These are phyloP conservation scores for Mycena epipterygia DNA, from an alignment of 768 basidiomycete species.

Conservation along the genomic window DNA sequence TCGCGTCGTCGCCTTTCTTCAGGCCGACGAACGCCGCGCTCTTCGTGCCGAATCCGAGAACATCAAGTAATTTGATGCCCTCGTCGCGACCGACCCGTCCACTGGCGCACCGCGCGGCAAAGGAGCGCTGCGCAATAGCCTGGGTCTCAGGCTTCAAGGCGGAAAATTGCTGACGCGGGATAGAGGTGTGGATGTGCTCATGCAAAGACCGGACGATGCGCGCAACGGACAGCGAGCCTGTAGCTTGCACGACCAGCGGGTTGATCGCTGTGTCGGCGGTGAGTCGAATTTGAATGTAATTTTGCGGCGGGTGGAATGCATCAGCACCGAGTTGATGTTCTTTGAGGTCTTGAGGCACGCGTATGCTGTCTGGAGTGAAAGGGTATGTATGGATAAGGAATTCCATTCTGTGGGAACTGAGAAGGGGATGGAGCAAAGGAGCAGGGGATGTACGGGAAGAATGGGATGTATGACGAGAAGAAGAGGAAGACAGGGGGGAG, in stretches of 20 bases:
- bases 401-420: conserved; percentile 3
- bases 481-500: conserved; percentile 2
- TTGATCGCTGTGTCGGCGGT: conserved; percentile 1
- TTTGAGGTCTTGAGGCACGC: conserved; percentile 34
- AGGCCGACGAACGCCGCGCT: conserved; percentile 21
- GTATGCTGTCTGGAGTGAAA: conserved; percentile 20
- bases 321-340: not conserved
- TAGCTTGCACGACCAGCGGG: conserved; percentile 12
- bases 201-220: conserved; percentile 17
- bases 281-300: conserved; percentile 24
- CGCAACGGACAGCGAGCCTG: conserved; percentile 12
- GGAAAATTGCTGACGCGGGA: not conserved
- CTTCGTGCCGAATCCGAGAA: conserved; percentile 18
- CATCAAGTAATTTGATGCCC: conserved; percentile 23
- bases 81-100: not conserved
- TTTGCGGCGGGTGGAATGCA: conserved; percentile 20
- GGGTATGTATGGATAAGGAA: conserved; percentile 24
- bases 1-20: not conserved
- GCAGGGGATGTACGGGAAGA: conserved; percentile 1
- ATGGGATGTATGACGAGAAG: not conserved
- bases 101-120: not conserved
- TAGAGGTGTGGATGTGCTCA: conserved; percentile 13
- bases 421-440: conserved; percentile 14
- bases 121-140: not conserved
- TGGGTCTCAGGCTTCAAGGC: not conserved